Conservation (phyloP, 176 grass and related monocot species). For the Triticum turgidum region DNA sequence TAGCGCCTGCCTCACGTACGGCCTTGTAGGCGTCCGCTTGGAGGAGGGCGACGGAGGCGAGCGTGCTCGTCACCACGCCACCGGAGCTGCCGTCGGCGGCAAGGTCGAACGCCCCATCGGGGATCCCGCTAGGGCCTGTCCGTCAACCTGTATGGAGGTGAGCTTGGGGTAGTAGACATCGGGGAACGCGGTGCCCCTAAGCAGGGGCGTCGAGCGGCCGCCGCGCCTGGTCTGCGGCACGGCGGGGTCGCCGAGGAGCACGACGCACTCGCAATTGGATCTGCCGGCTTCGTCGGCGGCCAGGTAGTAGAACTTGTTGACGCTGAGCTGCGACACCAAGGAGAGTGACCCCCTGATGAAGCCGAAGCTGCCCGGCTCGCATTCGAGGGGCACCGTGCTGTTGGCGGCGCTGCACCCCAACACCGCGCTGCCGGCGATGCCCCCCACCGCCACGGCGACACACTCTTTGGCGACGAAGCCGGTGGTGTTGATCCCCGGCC, state of each 20-base stretch:
- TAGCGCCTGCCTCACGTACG: background rate
- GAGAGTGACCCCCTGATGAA: too few species aligned
- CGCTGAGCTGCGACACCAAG: too few species aligned
- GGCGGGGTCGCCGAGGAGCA: background rate
- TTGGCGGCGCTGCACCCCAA: too few species aligned
- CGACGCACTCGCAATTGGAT: background rate
- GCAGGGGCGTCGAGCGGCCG: background rate
- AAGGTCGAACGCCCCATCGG: background rate
- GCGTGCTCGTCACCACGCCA: conserved; percentile 20
- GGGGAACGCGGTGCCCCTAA: background rate
- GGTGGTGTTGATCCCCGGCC: too few species aligned
- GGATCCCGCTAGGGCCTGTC: background rate
- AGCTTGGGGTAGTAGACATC: background rate
- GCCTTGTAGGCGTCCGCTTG: background rate
- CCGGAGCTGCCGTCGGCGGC: background rate
- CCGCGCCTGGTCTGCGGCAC: background rate
- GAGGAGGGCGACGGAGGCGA: background rate
- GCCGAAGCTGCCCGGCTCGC: too few species aligned
- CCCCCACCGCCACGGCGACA: too few species aligned
- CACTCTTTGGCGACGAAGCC: too few species aligned
- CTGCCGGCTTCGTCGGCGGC: background rate
- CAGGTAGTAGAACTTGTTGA: background rate
- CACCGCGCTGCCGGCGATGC: too few species aligned
- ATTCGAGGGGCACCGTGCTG: too few species aligned
- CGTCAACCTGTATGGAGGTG: background rate